Percentiles rank a stretch among this genome's conserved stretches.
These are phyloP conservation scores for Colletotrichum sp. DNA, from an alignment of 2,329 filamentous ascomycete genomes.

Conservation along the genomic window DNA sequence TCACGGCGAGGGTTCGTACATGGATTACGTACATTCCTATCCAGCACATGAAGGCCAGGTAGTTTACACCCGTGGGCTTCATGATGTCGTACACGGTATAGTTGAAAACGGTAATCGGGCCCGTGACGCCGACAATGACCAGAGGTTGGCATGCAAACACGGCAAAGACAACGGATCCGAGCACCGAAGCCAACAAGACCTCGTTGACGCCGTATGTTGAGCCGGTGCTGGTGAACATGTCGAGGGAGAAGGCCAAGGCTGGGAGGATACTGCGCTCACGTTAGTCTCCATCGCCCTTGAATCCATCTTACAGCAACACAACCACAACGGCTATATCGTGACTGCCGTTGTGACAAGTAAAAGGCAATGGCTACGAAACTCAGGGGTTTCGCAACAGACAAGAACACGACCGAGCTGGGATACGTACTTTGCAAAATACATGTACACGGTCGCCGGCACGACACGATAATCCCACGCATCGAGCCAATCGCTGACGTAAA, in stretches of 20 bases:
- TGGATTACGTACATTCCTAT: constrained; percentile 70
- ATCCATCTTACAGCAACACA: neutral
- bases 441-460: constrained; percentile 85
- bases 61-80: constrained; percentile 75
- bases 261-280: constrained; percentile 72
- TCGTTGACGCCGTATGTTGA: constrained; percentile 91
- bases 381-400: neutral
- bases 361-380: neutral
- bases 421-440: constrained; percentile 90
- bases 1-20: fast-evolving
- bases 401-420: neutral
- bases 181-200: constrained; percentile 83
- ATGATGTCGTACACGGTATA: constrained; percentile 95
- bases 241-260: constrained; percentile 85
- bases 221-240: constrained; percentile 90
- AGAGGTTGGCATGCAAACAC: constrained; percentile 82
- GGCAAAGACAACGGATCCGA: constrained; percentile 83
- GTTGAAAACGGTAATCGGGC: constrained; percentile 93
- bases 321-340: neutral
- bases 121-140: constrained; percentile 90
- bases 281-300: constrained; percentile 10
- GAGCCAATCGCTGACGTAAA: constrained; percentile 80
- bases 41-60: constrained; percentile 91
- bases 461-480: constrained; percentile 93
- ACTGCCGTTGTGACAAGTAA: neutral